phyloP scores from a whole-genome alignment of 192 early-diverging fungal genomes.

The Gonapodya sp. region DNA sequence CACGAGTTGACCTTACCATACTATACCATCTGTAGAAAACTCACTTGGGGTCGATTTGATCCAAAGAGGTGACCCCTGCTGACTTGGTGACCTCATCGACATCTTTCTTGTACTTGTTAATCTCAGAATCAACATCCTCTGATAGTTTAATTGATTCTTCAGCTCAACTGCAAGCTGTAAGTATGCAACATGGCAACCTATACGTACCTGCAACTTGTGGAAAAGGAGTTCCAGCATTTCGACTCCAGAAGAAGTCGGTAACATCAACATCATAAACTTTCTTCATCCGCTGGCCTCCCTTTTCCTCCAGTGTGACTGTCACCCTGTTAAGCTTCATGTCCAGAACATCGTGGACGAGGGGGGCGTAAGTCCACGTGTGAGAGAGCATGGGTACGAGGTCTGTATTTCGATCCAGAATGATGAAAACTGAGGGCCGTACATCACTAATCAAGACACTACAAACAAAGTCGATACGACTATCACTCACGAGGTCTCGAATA shows the following conservation, averaged over 20 bases:
- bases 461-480: too few relatives aligned
- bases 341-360: constrained; percentile 89
- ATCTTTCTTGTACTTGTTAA: constrained; percentile 90
- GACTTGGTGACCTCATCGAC: constrained; percentile 83
- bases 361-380: constrained; percentile 98
- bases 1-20: not conserved
- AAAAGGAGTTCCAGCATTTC: constrained; percentile 86
- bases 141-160: not conserved
- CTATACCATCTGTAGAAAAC: not conserved
- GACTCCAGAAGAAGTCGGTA: constrained; percentile 89
- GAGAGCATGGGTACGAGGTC: constrained; percentile 85
- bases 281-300: constrained; percentile 44
- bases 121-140: constrained; percentile 85
- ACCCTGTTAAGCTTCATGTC: constrained; percentile 89
- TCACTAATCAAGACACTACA: not conserved
- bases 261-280: constrained; percentile 82
- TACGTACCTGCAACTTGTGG: constrained; percentile 79
- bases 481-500: constrained; percentile 41
- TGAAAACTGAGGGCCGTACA: constrained; percentile 42
- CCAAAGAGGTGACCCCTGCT: constrained; percentile 70
- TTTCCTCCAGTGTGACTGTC: constrained; percentile 52
- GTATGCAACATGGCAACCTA: not conserved
- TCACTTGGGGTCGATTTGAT: constrained; percentile 62
- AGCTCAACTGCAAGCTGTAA: constrained; percentile 7
- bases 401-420: constrained; percentile 84